Evolutionary conservation across 2,329 filamentous ascomycete species (phyloP), one percentile per base, ranked within the genome.

Genomic region (Pseudofabraea citricarpa): DNA sequence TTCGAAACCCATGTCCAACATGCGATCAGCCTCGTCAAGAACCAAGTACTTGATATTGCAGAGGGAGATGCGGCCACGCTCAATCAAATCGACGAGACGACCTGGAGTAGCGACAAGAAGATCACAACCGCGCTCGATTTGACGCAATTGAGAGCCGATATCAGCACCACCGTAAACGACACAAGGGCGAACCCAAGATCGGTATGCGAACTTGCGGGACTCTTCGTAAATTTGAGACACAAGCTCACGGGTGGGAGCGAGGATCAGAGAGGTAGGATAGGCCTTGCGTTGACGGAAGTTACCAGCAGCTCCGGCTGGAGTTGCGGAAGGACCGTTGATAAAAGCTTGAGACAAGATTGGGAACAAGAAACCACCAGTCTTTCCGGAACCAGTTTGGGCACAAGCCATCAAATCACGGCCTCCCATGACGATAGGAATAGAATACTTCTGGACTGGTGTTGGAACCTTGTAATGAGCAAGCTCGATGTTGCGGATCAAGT

Each of bases 1-100:
- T 77, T 98, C 93, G 78, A 98, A 98, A 93, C 93, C 93, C 93
- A 98, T 98, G 79, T 98, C 93, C 78, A 98, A 79, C 93, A 98
- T 98, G 68, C 93, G 93, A 75, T 98, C 93, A 68, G 93, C 93
- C 81, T 98, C 93, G 60, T 98, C 93, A 43, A 98, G 87, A 59
- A 98, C 89, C 50, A 98, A 81, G 67, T 98, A 98, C 77, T 96
- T 97, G 79, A 98, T 98, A 79, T 95, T 96, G 69, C 84, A 81
- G 44, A 98, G 84, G 35, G 93, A 97, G 67, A 98, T 97, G 64
- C 91, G 89, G 63, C 93, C 93, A 77, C 93, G 89, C 78, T 97
- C 93, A 64, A 98, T 94, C 70, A 98, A 77, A 68, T 98, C 93
- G 63, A 97, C 90, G 55, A 98, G 79, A 83, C 93, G 88, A 70